Evolutionary conservation across 2,329 filamentous ascomycete species (phyloP), one percentile per base, ranked within the genome.

Genomic region (Fusarium agapanthi): DNA sequence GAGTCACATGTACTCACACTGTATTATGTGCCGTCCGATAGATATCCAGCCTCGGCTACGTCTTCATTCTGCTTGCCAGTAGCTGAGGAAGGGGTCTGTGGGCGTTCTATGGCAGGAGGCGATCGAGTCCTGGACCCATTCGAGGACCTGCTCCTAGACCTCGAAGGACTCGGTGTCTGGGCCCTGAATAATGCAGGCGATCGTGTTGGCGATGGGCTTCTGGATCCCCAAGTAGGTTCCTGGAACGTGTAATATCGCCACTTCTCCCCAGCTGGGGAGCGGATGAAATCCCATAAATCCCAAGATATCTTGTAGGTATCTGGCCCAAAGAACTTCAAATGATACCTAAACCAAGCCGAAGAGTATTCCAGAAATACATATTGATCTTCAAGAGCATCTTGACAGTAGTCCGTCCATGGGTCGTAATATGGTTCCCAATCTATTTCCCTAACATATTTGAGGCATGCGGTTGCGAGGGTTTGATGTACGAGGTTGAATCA

Each of bases 271-370:
- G 64, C 51, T 13, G 71, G 45, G 13, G 73, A 75, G 51, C 63
- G 65, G 20, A 74, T 45, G 28, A 75, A 75, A 18, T 66, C 58
- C 73, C 73, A 75, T 18, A 75, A 26, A 6, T 65, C 65, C 55
- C 41, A 62, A 13, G 66, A 61, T 13, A 61, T 60, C 18, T 58
- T 59, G 20, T 47, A 30, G 7, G 55, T 67, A 10, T 59, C 51
- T 22, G 41, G 24, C 3, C 55, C 65, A 41, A 72, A 53, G 18
- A 71, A 47, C 40, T 51, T 70, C 69, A 64, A 68, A 54, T 75
- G 71, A 24, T 66, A 55, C 20, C 63, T 54, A 53, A 75, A 54
- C 62, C 63, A 74, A 22, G 32, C 20, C 18, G 54, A 56, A 16
- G 63, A 61, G 60, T 75, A 74, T 20, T 45, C 43, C 26, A 75